These are phyloP conservation scores for Reutealis trisperma DNA, from an alignment of 345 rosid species.

Conservation along the genomic window DNA sequence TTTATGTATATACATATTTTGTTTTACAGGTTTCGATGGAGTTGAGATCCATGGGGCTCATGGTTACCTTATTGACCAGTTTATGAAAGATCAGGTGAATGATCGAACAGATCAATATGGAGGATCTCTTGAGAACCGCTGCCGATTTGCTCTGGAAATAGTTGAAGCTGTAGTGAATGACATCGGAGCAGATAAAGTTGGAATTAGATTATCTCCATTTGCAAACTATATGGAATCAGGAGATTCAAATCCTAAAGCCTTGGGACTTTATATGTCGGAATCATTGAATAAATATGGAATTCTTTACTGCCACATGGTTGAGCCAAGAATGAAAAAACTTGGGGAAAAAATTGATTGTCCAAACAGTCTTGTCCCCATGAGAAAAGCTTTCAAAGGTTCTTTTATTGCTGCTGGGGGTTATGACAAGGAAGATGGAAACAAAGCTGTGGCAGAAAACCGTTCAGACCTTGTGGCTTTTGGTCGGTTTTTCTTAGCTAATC, in stretches of 20 bases:
- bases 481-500: conserved; percentile 30
- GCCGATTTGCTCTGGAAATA: conserved; percentile 60
- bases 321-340: conserved; percentile 52
- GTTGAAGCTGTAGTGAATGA: conserved; percentile 65
- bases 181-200: conserved; percentile 74
- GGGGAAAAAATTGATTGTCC: conserved; percentile 32
- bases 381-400: conserved; percentile 65
- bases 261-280: conserved; percentile 61
- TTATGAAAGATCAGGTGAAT: conserved; percentile 72
- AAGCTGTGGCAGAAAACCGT: conserved; percentile 43
- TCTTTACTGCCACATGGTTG: conserved; percentile 70
- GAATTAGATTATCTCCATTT: conserved; percentile 62
- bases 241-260: conserved; percentile 62
- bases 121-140: conserved; percentile 66
- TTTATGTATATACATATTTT: neutral
- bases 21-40: conserved; percentile 59
- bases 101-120: conserved; percentile 73
- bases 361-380: conserved; percentile 52
- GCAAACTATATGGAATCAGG: conserved; percentile 51
- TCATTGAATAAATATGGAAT: conserved; percentile 57
- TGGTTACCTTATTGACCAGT: conserved; percentile 67
- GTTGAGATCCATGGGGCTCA: conserved; percentile 85
- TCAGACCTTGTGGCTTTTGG: conserved; percentile 62
- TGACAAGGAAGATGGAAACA: conserved; percentile 49
- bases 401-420: conserved; percentile 68